Evolutionary conservation across 805 yeast species (phyloP).

Genomic region (Candida maris): DNA sequence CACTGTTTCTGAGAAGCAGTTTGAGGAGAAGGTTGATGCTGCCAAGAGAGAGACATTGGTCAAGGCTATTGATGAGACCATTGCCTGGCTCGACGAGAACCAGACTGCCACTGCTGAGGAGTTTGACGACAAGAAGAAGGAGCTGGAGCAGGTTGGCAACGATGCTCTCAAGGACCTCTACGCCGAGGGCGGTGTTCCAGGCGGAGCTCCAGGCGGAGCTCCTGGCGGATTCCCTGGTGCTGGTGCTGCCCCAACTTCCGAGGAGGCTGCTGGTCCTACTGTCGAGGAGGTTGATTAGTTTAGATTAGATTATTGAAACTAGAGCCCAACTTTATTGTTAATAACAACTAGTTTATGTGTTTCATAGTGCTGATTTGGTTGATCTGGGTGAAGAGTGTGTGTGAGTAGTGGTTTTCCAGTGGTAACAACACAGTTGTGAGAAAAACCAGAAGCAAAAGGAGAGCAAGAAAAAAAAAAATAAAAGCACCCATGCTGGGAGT

Average conservation of each 20-base stretch:
- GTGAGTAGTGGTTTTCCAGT: too few species aligned
- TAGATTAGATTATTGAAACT: not conserved
- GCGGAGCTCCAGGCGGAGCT: slow-evolving; percentile 43
- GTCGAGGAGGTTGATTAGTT: slow-evolving; percentile 76
- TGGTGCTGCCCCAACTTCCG: slow-evolving; percentile 34
- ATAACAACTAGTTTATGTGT: too few species aligned
- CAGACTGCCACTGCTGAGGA: slow-evolving; percentile 92
- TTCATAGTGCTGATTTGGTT: too few species aligned
- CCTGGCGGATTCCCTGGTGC: slow-evolving; percentile 35
- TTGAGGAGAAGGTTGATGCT: slow-evolving; percentile 36
- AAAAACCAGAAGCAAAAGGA: not conserved
- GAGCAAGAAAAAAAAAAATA: too few species aligned
- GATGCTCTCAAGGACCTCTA: slow-evolving; percentile 97
- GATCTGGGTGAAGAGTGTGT: too few species aligned
- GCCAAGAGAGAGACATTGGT: slow-evolving; percentile 55
- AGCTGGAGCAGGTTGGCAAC: slow-evolving; percentile 90
- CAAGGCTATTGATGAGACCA: slow-evolving; percentile 72
- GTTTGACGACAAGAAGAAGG: slow-evolving; percentile 91
- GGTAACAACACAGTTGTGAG: not conserved
- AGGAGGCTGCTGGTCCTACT: slow-evolving; percentile 55
- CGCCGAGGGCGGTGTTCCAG: slow-evolving; percentile 77
- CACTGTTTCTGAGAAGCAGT: slow-evolving; percentile 37
- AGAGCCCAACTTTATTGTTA: too few species aligned
- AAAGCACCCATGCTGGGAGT: slow-evolving; percentile 42
- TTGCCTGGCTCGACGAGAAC: slow-evolving; percentile 89